A percentile compares a stretch with the other conserved stretches of the same genome.
These are phyloP conservation scores for Helichrysum umbraculigerum DNA, from an alignment of 129 eudicot genomes.

Conservation along the genomic window DNA sequence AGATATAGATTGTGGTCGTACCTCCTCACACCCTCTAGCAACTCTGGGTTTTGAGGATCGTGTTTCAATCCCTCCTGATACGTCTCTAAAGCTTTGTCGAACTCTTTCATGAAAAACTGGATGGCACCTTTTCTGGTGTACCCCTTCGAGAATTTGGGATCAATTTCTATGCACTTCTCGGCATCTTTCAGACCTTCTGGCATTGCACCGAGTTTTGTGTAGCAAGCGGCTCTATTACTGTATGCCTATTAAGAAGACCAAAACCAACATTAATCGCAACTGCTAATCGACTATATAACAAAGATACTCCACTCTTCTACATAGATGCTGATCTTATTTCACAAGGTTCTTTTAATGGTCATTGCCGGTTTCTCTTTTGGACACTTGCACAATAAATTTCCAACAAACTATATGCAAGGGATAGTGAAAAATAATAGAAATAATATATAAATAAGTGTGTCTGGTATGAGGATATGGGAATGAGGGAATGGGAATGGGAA, in stretches of 20 bases:
- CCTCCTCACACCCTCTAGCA: slow-evolving; percentile 90
- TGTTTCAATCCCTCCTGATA: slow-evolving; percentile 87
- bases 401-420: background rate
- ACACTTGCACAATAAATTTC: background rate
- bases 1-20: slow-evolving; percentile 12
- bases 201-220: slow-evolving; percentile 91
- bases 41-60: slow-evolving; percentile 75
- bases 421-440: background rate
- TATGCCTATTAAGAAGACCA: slow-evolving; percentile 50
- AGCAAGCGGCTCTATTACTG: slow-evolving; percentile 94
- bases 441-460: no score
- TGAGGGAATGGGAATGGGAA: no score
- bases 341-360: background rate
- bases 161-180: slow-evolving; percentile 93
- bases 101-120: slow-evolving; percentile 95
- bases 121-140: slow-evolving; percentile 91
- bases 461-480: no score
- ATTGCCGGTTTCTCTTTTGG: background rate
- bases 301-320: background rate
- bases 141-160: slow-evolving; percentile 87
- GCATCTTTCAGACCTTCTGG: slow-evolving; percentile 98
- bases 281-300: background rate
- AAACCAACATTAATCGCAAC: background rate
- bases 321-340: background rate
- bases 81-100: slow-evolving; percentile 93